These are phyloP conservation scores for Pseudomassariella vexata DNA, from an alignment of 2,329 filamentous ascomycete genomes.

Conservation along the genomic window DNA sequence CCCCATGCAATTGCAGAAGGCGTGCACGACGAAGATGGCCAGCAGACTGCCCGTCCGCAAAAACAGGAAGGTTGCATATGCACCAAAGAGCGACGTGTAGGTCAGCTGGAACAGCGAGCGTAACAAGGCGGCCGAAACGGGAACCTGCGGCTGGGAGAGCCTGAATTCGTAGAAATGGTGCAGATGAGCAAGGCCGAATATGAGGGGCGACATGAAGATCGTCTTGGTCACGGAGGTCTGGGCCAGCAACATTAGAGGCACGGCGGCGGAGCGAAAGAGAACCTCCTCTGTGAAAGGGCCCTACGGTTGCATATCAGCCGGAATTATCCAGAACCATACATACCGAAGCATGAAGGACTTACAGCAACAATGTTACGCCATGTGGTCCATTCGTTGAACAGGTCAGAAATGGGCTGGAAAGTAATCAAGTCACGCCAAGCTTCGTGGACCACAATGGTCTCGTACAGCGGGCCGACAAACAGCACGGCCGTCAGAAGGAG, in stretches of 20 bases:
- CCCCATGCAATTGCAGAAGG: conserved; percentile 90
- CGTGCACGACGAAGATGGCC: conserved; percentile 70
- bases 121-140: conserved; percentile 55
- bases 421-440: conserved; percentile 61
- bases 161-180: conserved; percentile 97
- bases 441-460: conserved; percentile 67
- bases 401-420: conserved; percentile 48
- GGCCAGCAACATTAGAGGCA: conserved; percentile 76
- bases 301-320: conserved; percentile 30
- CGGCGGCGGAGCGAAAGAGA: conserved; percentile 81
- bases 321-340: background rate
- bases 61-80: conserved; percentile 86
- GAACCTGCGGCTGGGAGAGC: conserved; percentile 68
- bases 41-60: conserved; percentile 77
- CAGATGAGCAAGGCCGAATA: conserved; percentile 89
- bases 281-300: conserved; percentile 89
- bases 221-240: conserved; percentile 51
- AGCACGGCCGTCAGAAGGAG: conserved; percentile 71
- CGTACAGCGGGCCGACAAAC: conserved; percentile 81
- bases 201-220: conserved; percentile 76
- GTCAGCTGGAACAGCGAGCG: conserved; percentile 77
- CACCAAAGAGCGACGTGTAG: conserved; percentile 91
- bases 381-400: conserved; percentile 68
- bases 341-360: conserved; percentile 27
- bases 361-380: conserved; percentile 87